phyloP scores from a whole-genome alignment of 805 yeast genomes.

The Yamadazyma akitaensis region DNA sequence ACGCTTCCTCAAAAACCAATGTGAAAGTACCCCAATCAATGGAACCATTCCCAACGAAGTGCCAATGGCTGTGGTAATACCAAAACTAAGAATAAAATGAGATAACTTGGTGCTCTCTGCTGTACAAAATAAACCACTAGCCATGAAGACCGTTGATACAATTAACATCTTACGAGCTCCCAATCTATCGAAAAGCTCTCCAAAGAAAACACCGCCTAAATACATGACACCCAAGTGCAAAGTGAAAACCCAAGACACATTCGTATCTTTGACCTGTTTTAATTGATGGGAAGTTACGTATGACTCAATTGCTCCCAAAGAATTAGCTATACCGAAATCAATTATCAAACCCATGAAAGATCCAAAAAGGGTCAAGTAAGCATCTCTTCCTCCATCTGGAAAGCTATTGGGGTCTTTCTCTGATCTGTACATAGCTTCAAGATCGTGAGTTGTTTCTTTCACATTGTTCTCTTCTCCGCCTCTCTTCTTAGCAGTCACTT shows the following conservation, averaged over 20 bases:
- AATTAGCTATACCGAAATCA: conserved; percentile 27
- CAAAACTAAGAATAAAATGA: conserved; percentile 26
- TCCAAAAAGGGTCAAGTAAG: conserved; percentile 24
- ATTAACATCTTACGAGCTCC: conserved; percentile 24
- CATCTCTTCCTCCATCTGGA: conserved; percentile 30
- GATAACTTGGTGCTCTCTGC: conserved; percentile 23
- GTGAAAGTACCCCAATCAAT: conserved; percentile 24
- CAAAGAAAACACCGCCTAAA: conserved; percentile 28
- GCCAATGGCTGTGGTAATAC: conserved; percentile 27
- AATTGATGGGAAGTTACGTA: conserved; percentile 23
- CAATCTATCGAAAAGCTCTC: conserved; percentile 25
- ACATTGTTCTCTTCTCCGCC: not conserved
- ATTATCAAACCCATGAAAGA: conserved; percentile 27
- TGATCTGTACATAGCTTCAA: conserved; percentile 16
- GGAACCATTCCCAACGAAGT: conserved; percentile 29
- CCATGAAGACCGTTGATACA: conserved; percentile 19
- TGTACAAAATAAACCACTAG: conserved; percentile 23
- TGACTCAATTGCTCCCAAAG: conserved; percentile 27
- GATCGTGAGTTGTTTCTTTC: not conserved
- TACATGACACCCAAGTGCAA: conserved; percentile 29
- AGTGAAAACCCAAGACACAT: conserved; percentile 32
- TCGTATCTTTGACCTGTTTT: conserved; percentile 15
- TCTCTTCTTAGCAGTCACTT: not conserved
- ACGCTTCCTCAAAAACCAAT: conserved; percentile 25
- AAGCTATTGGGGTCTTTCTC: conserved; percentile 20